Base-by-base conservation (phyloP, 331 rosid genomes). In the Malus hybrid region DNA sequence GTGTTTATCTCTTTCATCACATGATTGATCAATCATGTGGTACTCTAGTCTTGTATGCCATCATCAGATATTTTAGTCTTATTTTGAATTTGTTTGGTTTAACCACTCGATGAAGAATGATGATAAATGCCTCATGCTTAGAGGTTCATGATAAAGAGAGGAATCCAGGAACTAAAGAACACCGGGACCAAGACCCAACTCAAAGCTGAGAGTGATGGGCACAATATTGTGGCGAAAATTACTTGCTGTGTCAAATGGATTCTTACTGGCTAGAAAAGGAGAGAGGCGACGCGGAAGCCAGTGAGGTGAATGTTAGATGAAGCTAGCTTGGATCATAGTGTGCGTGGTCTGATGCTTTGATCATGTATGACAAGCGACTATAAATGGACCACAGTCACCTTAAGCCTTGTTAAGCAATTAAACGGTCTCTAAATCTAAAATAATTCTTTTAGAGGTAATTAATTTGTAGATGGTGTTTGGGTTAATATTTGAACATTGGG, bases 121-220 rank as follows among this genome's bases (percentile, higher is more conserved):
- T 24, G 18, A 24, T 18, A 22, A 72, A 72, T 2, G 32, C 55
- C 27, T 55, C 34, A 27, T 34, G 7, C 33, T 71, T 33, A 4
- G 24, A 57, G 24, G 67, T 59, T 20, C 16, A 65, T 52, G 69
- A 74, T 63, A 61, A 60, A 75, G 78, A 74, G 67, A 80, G 64
- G 46, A 82, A 85, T 78, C 72, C 63, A 80, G 32, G 72, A 57
- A 59, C 31, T 27, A 18, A 56, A 74, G 80, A 12, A 3, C 24
- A 19, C 18, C 28, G 80, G 87, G 89, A 85, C 85, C 87, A 83
- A 86, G 79, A 82, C 24, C 85, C 91, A 85, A 82, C 86, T 78
- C 74, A 79, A 77, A 14, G 36, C 56, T 50, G 88, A 76, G 85
- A 81, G 78, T 57, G 87, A 83, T 82, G 59, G 83, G 87, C 83